Percentiles rank a stretch among this genome's conserved stretches.
These are phyloP conservation scores for Chimonanthus salicifolius DNA, from an alignment of 164 flowering plant genomes.

Conservation along the genomic window DNA sequence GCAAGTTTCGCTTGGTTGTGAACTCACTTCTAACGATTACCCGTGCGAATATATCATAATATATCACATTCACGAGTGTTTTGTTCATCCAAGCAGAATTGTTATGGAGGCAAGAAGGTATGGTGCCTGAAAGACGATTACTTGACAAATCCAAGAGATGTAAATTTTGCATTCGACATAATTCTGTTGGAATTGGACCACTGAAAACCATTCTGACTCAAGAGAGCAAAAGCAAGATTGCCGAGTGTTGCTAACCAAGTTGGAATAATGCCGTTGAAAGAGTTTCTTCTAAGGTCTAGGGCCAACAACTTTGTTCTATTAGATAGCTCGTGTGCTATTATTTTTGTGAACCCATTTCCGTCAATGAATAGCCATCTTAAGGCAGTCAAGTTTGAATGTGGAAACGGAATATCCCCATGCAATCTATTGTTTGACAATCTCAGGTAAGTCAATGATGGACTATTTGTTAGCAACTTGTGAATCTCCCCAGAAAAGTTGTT, in stretches of 20 bases:
- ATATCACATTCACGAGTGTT: accelerated
- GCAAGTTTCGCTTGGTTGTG: background rate
- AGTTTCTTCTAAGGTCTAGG: background rate
- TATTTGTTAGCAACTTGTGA: background rate
- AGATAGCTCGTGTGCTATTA: background rate
- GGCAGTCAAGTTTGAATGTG: background rate
- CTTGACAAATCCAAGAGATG: background rate
- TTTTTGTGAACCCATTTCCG: background rate
- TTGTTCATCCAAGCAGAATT: background rate
- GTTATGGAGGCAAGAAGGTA: slow-evolving; percentile 1
- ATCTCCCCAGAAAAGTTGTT: background rate
- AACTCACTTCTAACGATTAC: background rate
- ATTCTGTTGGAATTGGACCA: background rate
- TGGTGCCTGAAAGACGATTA: slow-evolving; percentile 1
- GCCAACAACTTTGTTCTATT: background rate
- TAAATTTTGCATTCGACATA: background rate
- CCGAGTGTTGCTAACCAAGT: background rate
- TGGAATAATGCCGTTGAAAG: background rate
- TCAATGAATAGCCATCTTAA: background rate
- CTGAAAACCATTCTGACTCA: background rate
- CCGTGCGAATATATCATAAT: accelerated
- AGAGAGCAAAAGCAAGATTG: background rate
- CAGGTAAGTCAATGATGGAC: background rate
- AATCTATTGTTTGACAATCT: background rate
- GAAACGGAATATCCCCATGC: background rate